These are phyloP conservation scores for Daldinia caldariorum DNA, from an alignment of 495 filamentous ascomycete species.

Conservation along the genomic window DNA sequence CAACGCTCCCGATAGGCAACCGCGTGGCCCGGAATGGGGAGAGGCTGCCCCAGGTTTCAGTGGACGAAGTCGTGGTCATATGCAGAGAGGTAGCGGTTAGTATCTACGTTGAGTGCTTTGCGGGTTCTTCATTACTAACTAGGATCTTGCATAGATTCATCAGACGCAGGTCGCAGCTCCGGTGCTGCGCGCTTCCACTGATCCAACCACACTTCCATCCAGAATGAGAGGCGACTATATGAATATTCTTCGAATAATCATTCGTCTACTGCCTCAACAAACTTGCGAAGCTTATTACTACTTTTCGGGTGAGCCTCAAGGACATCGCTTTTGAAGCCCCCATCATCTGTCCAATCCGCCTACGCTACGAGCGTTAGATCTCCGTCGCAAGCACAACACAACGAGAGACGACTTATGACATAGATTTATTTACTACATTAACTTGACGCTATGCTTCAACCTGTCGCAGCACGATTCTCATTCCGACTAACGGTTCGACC, in stretches of 20 bases:
- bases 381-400: constrained; percentile 37
- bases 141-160: constrained; percentile 45
- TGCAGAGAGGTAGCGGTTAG: constrained; percentile 78
- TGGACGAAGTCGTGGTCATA: constrained; percentile 75
- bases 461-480: constrained; percentile 33
- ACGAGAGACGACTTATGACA: constrained; percentile 47
- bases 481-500: constrained; percentile 26
- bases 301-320: not conserved
- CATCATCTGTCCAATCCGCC: constrained; percentile 12
- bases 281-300: not conserved
- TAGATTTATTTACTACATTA: constrained; percentile 42
- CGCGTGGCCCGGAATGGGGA: constrained; percentile 82
- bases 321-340: constrained; percentile 9
- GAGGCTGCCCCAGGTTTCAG: constrained; percentile 72
- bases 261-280: not conserved
- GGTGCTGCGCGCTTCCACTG: constrained; percentile 46
- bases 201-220: not conserved
- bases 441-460: constrained; percentile 30
- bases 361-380: constrained; percentile 34
- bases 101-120: constrained; percentile 15
- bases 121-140: constrained; percentile 24
- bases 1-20: constrained; percentile 81
- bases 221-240: not conserved
- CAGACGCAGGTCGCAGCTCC: constrained; percentile 48
- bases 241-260: not conserved